Conservation (phyloP, 257 asterid species). For the Lycium barbarum region DNA sequence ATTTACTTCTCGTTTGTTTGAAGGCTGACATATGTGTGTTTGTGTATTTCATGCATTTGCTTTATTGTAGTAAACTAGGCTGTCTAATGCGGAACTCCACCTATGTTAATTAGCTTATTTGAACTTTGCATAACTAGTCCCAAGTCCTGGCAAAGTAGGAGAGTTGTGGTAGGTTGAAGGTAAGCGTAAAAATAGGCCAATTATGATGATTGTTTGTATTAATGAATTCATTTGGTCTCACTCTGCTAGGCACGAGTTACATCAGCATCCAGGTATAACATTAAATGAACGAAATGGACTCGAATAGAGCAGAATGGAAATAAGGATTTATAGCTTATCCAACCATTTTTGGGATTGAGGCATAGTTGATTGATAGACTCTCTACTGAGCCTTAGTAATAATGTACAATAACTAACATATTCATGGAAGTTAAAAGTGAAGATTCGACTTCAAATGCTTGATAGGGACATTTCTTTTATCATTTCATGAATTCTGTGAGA, state of each 20-base stretch:
- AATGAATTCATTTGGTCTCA: neutral
- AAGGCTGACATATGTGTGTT: neutral
- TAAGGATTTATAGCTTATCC: neutral
- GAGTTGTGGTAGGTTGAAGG: constrained; percentile 4
- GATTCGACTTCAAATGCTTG: constrained; percentile 18
- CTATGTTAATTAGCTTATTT: neutral
- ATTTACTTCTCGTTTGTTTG: neutral
- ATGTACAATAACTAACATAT: neutral
- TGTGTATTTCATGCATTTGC: constrained; percentile 24
- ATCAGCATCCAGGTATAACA: constrained; percentile 17
- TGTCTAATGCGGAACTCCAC: neutral
- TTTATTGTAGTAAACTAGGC: neutral
- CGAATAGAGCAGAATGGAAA: neutral
- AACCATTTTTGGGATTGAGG: neutral
- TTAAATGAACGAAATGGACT: constrained; percentile 1
- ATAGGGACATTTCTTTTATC: neutral
- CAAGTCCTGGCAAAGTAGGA: neutral
- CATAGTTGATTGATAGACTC: neutral
- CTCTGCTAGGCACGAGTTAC: neutral
- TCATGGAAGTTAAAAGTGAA: neutral
- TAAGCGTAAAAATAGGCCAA: neutral
- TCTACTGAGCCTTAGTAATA: neutral
- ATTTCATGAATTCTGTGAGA: constrained; percentile 12
- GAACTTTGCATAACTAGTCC: neutral
- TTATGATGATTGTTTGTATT: neutral